Percentiles rank a stretch among this genome's conserved stretches.
phyloP scores from a whole-genome alignment of 257 asterid species.

The Verbena officinalis region DNA sequence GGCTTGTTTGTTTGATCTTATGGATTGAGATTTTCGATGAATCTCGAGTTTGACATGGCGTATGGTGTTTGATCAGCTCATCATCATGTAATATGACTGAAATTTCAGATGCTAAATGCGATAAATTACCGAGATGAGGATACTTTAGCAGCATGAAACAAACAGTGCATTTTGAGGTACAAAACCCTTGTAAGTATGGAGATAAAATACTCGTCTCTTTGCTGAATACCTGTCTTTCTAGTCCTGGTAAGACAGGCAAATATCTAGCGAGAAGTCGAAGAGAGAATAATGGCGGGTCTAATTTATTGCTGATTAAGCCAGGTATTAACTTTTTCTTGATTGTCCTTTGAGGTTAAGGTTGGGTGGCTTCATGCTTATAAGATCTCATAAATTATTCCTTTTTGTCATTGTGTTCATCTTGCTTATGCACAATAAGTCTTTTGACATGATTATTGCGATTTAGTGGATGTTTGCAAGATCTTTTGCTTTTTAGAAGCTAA shows the following conservation, averaged over 20 bases:
- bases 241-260: no score
- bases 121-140: not conserved
- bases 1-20: not conserved
- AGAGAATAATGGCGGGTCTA: slow-evolving; percentile 24
- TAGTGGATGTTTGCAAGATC: no score
- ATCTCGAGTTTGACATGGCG: not conserved
- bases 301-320: slow-evolving; percentile 22
- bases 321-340: slow-evolving; percentile 19
- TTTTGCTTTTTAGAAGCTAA: no score
- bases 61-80: slow-evolving; percentile 13
- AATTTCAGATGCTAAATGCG: not conserved
- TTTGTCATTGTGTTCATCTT: no score
- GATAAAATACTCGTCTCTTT: no score
- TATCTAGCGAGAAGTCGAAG: no score
- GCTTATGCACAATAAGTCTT: no score
- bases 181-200: slow-evolving; percentile 15
- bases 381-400: not conserved
- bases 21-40: not conserved
- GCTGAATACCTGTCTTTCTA: no score
- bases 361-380: slow-evolving; percentile 1
- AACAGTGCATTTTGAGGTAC: slow-evolving; percentile 17
- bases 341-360: slow-evolving; percentile 9
- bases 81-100: not conserved
- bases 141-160: slow-evolving; percentile 6
- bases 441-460: not conserved